Conservation (phyloP, 2,329 filamentous ascomycete species). For the Diaporthe sp. region DNA sequence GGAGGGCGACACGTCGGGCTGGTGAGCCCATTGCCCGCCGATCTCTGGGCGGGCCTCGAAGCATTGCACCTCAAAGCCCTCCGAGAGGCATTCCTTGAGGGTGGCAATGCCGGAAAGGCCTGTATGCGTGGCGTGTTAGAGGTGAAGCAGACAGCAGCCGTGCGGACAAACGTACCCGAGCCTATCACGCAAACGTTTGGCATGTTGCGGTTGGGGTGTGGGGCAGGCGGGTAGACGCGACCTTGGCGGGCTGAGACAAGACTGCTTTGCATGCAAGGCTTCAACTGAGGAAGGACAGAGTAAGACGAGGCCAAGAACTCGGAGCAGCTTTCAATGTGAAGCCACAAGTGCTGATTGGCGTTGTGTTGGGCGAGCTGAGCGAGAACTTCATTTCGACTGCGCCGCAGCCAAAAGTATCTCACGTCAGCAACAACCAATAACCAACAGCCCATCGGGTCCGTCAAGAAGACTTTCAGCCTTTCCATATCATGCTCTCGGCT, state of each 20-base stretch:
- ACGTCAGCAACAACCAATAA: constrained; percentile 10
- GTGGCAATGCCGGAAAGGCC: constrained; percentile 53
- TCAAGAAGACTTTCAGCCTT: not conserved
- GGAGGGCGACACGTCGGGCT: constrained; percentile 46
- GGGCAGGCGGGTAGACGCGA: not conserved
- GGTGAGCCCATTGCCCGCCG: constrained; percentile 57
- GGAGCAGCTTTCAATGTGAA: not conserved
- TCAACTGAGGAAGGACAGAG: not conserved
- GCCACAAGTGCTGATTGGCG: not conserved
- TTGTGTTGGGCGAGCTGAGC: not conserved
- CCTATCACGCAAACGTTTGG: constrained; percentile 40
- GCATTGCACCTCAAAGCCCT: constrained; percentile 51
- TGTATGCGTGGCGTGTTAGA: constrained; percentile 33
- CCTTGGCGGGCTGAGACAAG: constrained; percentile 15
- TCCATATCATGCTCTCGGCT: not conserved
- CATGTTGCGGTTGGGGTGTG: not conserved
- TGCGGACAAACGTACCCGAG: constrained; percentile 14
- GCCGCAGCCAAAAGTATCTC: constrained; percentile 12
- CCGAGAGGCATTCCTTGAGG: constrained; percentile 56
- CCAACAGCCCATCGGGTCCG: not conserved
- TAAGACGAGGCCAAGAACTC: not conserved
- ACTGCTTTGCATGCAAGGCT: not conserved
- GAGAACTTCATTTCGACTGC: not conserved
- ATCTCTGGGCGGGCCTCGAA: constrained; percentile 54
- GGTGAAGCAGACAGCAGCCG: not conserved